Conservation (phyloP, 2,329 filamentous ascomycete genomes). For the Penicillium sp. region DNA sequence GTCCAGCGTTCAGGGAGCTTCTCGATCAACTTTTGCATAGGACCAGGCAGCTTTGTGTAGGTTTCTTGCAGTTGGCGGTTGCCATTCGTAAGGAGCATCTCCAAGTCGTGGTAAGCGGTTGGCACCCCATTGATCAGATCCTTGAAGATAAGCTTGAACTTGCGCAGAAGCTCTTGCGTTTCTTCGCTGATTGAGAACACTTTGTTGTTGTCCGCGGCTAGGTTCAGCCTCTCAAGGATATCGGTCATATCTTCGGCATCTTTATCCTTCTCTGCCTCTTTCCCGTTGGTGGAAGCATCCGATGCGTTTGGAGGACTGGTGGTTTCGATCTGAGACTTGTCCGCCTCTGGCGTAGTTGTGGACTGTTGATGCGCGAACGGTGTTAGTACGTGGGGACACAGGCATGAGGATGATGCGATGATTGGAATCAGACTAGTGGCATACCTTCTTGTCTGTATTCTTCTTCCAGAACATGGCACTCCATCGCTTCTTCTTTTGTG, state of each 20-base stretch:
- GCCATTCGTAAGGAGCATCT: slow-evolving; percentile 64
- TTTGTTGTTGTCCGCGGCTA: slow-evolving; percentile 80
- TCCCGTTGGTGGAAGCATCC: slow-evolving; percentile 26
- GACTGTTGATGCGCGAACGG: neutral
- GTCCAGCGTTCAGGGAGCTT: slow-evolving; percentile 82
- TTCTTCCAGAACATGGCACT: slow-evolving; percentile 43
- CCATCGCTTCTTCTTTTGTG: slow-evolving; percentile 39
- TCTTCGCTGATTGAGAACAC: slow-evolving; percentile 83
- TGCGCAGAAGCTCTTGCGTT: slow-evolving; percentile 75
- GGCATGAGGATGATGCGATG: neutral
- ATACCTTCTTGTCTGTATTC: slow-evolving; percentile 35
- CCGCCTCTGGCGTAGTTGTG: slow-evolving; percentile 4
- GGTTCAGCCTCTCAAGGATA: slow-evolving; percentile 81
- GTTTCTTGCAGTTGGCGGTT: slow-evolving; percentile 65
- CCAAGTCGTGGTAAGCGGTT: slow-evolving; percentile 90
- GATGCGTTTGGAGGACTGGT: slow-evolving; percentile 1
- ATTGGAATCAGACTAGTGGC: neutral
- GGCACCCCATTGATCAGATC: slow-evolving; percentile 91
- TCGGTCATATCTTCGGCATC: slow-evolving; percentile 73
- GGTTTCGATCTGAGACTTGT: slow-evolving; percentile 7
- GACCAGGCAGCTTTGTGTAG: slow-evolving; percentile 69
- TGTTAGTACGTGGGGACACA: neutral
- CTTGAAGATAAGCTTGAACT: slow-evolving; percentile 88
- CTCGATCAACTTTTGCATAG: slow-evolving; percentile 83
- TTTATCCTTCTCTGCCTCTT: slow-evolving; percentile 58